phyloP scores from a whole-genome alignment of 352 stramenopile species.

The Pythium folliculosum region DNA sequence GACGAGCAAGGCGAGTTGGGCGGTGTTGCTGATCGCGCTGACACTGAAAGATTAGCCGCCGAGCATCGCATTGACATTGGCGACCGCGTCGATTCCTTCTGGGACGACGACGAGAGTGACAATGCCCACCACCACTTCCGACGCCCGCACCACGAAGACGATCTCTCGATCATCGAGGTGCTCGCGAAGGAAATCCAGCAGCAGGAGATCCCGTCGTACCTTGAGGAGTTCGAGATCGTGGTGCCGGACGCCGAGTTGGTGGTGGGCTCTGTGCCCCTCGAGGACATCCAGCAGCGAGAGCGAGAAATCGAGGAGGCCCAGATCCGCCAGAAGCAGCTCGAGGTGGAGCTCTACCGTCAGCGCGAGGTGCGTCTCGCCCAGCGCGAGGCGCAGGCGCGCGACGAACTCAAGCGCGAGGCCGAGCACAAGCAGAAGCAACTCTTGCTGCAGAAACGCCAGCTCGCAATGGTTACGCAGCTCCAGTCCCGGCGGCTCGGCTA shows the following conservation, averaged over 20 bases:
- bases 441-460: constrained; percentile 45
- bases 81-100: constrained; percentile 36
- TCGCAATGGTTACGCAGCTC: constrained; percentile 41
- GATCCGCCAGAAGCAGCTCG: constrained; percentile 49
- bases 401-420: constrained; percentile 45
- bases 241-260: constrained; percentile 68
- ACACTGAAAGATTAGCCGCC: background rate
- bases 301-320: constrained; percentile 56
- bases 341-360: constrained; percentile 50
- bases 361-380: constrained; percentile 48
- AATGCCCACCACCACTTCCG: background rate
- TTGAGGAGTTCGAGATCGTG: constrained; percentile 69
- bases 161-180: constrained; percentile 55
- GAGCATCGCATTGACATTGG: constrained; percentile 25
- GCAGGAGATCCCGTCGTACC: constrained; percentile 51
- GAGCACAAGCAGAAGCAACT: constrained; percentile 42
- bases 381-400: constrained; percentile 41
- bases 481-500: constrained; percentile 55
- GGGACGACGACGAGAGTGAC: constrained; percentile 34
- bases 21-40: background rate
- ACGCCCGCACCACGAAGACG: constrained; percentile 4
- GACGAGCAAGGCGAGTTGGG: background rate
- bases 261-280: constrained; percentile 54
- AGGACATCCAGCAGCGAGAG: constrained; percentile 64
- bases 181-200: constrained; percentile 44